Base-by-base conservation (phyloP, 805 yeast genomes). In the Teunomyces kruisii region DNA sequence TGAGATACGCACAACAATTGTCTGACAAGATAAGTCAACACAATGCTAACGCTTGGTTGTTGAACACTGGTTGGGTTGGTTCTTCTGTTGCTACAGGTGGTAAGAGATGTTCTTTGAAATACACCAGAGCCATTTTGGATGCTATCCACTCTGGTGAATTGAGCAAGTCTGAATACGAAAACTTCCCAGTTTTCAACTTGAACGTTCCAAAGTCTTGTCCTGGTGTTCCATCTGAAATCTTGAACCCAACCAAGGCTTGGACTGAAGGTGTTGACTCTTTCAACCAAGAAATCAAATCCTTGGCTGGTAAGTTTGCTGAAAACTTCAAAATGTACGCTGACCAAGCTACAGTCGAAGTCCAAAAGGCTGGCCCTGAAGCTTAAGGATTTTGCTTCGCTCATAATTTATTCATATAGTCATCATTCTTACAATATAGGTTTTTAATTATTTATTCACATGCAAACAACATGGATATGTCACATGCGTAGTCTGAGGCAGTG, bases 21-120 rank as follows among this genome's bases (percentile, higher is more conserved):
- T 84, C 96, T 45, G 92, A 88, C 68, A 92, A 91, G 80, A 94
- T 92, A 78, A 71, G 86, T 45, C 66, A 86, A 66, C 94, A 91
- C 76, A 83, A 83, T 57, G 90, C 97, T 43, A 80, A 81, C 62
- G 98, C 99, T 46, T 92, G 97, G 96, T 80, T 92, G 68, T 81
- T 92, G 66, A 92, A 92, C 77, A 92, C 99, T 55, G 99, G 99
- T 52, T 92, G 99, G 99, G 88, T 91, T 53, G 99, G 99, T 51
- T 83, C 91, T 58, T 86, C 96, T 49, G 96, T 88, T 55, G 76
- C 88, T 45, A 79, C 83, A 67, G 98, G 97, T 59, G 99, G 98
- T 66, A 86, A 88, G 78, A 86, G 99, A 76, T 92, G 98, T 75
- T 92, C 98, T 48, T 81, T 92, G 72, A 92, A 92, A 72, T 92